These are phyloP conservation scores for Kokia cookei DNA, from an alignment of 441 rosid species.

Conservation along the genomic window DNA sequence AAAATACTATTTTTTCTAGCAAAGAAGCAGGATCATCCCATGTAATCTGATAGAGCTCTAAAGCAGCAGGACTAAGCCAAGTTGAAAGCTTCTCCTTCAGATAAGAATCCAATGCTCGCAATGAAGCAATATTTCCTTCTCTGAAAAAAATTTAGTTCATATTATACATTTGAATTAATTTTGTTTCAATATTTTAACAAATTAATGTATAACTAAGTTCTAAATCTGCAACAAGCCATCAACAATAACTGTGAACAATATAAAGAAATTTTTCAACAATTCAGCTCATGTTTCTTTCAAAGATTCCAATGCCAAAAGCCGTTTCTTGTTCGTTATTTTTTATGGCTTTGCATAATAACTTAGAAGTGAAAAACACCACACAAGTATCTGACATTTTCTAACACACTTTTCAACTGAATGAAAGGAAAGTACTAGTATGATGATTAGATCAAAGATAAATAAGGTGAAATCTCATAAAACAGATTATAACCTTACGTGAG, in stretches of 20 bases:
- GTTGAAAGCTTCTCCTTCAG: slow-evolving; percentile 83
- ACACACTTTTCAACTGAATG: not conserved
- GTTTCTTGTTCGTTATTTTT: not conserved
- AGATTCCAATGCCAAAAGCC: not conserved
- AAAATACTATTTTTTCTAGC: slow-evolving; percentile 92
- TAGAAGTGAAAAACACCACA: not conserved
- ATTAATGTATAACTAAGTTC: not conserved
- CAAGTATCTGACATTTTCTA: not conserved
- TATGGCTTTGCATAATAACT: not conserved
- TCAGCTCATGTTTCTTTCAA: not conserved
- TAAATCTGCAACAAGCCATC: not conserved
- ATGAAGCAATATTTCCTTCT: slow-evolving; percentile 59
- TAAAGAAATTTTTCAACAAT: not conserved
- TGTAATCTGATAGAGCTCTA: slow-evolving; percentile 92
- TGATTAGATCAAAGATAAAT: not conserved
- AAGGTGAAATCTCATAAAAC: slow-evolving; percentile 3
- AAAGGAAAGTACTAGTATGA: not conserved
- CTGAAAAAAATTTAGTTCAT: slow-evolving; percentile 29
- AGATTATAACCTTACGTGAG: slow-evolving; percentile 54
- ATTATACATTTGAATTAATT: not conserved
- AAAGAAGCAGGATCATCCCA: slow-evolving; percentile 95
- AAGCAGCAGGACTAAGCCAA: slow-evolving; percentile 93
- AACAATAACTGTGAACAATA: not conserved
- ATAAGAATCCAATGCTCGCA: slow-evolving; percentile 73
- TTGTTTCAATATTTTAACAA: not conserved